phyloP scores from a whole-genome alignment of 2,329 filamentous ascomycete genomes.

The Nigrospora sphaerica region DNA sequence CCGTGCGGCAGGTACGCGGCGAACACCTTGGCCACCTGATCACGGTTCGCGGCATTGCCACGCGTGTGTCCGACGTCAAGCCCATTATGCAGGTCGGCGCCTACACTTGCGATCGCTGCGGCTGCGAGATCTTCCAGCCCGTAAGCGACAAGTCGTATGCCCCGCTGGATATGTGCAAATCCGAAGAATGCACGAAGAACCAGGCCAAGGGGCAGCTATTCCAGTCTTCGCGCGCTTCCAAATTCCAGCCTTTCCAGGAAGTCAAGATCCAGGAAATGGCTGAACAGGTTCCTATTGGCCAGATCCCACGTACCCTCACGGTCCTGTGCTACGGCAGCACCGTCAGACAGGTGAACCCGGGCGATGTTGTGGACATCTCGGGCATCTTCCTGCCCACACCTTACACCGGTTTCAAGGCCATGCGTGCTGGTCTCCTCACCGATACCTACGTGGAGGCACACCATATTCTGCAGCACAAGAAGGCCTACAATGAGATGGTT shows the following conservation, averaged over 20 bases:
- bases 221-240: constrained; percentile 90
- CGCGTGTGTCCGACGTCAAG: constrained; percentile 95
- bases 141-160: constrained; percentile 86
- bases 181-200: constrained; percentile 81
- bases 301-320: constrained; percentile 88
- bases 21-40: constrained; percentile 91
- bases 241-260: constrained; percentile 96
- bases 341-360: constrained; percentile 82
- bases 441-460: constrained; percentile 97
- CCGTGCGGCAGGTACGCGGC: constrained; percentile 88
- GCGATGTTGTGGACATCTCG: constrained; percentile 87
- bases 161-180: constrained; percentile 80
- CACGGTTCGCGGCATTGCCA: constrained; percentile 89
- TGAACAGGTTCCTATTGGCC: constrained; percentile 97
- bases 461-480: constrained; percentile 91
- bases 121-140: constrained; percentile 96
- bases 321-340: constrained; percentile 83
- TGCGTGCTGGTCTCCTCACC: constrained; percentile 89
- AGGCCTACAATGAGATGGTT: constrained; percentile 88
- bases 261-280: constrained; percentile 98
- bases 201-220: constrained; percentile 91
- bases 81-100: constrained; percentile 96
- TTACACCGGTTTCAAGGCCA: constrained; percentile 98
- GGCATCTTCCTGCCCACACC: constrained; percentile 96
- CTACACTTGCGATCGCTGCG: constrained; percentile 94